Base-by-base conservation (phyloP, 2,329 filamentous ascomycete genomes). In the Fusarium paranaense region DNA sequence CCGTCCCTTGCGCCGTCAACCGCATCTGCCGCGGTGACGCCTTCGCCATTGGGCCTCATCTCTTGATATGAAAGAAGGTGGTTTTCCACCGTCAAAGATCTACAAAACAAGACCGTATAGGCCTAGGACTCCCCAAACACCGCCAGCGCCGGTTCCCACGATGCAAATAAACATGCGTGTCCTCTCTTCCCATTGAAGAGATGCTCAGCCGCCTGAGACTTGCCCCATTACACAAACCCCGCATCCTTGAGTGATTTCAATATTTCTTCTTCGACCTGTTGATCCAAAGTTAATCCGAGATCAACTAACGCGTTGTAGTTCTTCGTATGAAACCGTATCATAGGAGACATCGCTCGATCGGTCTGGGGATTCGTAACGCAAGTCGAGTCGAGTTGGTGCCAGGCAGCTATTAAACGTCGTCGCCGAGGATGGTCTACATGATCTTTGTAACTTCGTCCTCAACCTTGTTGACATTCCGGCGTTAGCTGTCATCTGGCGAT, bases 381-480 rank as follows among this genome's bases (percentile, higher is more conserved):
- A 54, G 64, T 52, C 18, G 27, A 52, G 65, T 67, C 54, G 75
- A 69, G 59, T 59, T 62, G 66, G 54, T 69, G 62, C 66, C 58
- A 70, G 64, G 67, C 67, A 78, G 71, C 66, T 67, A 73, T 76
- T 66, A 66, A 54, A 67, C 60, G 66, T 37, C 61, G 62, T 63
- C 59, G 57, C 45, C 64, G 59, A 62, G 54, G 54, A 67, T 54
- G 63, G 79, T 83, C 84, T 92, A 95, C 93, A 95, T 95, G 86
- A 97, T 94, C 86, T 94, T 96, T 80, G 93, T 95, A 83, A 95
- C 91, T 86, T 95, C 94, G 87, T 95, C 94, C 88, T 96, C 94
- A 85, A 95, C 93, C 94, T 96, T 90, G 61, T 74, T 62, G 66
- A 65, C 69, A 65, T 72, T 74, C 75, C 68, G 74, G 71, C 72